These are phyloP conservation scores for Saccharomycopsis hybrid DNA, from an alignment of 1,139 yeast genomes.

Conservation along the genomic window DNA sequence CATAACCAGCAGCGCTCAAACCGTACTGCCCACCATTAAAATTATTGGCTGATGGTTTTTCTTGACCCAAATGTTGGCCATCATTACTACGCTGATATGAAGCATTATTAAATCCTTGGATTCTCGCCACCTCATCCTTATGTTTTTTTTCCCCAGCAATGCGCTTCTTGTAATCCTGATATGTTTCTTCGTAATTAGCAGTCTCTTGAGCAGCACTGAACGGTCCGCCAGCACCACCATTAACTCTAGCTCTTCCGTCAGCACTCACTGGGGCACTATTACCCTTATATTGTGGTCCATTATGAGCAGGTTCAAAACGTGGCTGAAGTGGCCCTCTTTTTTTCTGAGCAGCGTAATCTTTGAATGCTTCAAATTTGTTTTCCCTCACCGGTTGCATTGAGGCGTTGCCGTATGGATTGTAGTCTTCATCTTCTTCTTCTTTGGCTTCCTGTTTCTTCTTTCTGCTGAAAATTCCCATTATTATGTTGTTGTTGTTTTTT, in stretches of 20 bases:
- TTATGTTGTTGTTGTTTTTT: background rate
- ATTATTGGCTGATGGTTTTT: no score
- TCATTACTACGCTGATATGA: background rate
- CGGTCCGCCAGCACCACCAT: background rate
- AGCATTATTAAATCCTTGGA: background rate
- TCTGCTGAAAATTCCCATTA: background rate
- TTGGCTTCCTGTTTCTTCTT: background rate
- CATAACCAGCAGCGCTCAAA: no score
- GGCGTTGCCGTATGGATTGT: slow-evolving; percentile 13
- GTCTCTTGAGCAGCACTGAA: background rate
- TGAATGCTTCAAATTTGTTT: slow-evolving; percentile 17
- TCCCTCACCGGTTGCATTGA: slow-evolving; percentile 7
- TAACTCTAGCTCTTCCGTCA: background rate
- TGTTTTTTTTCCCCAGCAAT: slow-evolving; percentile 1
- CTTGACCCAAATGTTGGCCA: background rate
- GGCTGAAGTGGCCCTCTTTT: slow-evolving; percentile 1
- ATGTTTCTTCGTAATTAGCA: slow-evolving; percentile 12
- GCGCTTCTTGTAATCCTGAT: slow-evolving; percentile 18
- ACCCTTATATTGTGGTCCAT: background rate
- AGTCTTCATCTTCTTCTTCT: slow-evolving; percentile 1
- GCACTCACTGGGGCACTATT: no score
- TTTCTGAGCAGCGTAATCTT: slow-evolving; percentile 9
- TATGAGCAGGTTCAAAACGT: background rate
- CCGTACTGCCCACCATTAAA: background rate
- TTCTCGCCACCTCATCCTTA: background rate